phyloP scores from a whole-genome alignment of 2,329 filamentous ascomycete species.

The Proliferodiscus dingleyae region DNA sequence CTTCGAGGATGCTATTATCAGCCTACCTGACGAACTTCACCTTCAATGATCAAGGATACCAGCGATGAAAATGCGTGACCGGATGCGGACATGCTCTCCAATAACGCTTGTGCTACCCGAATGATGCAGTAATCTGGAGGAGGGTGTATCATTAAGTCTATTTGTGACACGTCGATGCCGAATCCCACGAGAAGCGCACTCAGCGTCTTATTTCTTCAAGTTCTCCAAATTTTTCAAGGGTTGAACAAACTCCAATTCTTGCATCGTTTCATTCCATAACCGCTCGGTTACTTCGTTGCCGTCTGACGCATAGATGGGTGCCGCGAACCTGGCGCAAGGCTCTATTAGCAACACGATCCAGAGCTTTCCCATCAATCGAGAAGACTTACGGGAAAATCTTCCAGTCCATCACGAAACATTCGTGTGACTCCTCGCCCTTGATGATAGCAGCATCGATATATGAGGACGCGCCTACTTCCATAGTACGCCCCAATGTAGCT shows the following conservation, averaged over 20 bases:
- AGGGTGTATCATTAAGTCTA: too few relatives aligned
- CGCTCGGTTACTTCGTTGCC: slow-evolving; percentile 12
- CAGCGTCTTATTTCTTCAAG: background rate
- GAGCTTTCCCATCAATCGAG: background rate
- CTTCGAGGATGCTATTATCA: background rate
- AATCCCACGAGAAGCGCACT: too few relatives aligned
- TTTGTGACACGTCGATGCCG: too few relatives aligned
- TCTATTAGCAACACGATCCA: background rate
- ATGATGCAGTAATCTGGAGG: too few relatives aligned
- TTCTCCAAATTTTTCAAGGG: background rate
- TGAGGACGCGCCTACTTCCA: slow-evolving; percentile 39
- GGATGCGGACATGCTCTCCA: background rate
- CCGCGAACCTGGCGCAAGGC: slow-evolving; percentile 18
- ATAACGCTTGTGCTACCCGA: background rate
- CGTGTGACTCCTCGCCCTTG: slow-evolving; percentile 46
- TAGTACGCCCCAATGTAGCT: slow-evolving; percentile 30
- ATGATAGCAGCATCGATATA: slow-evolving; percentile 43
- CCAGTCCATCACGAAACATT: slow-evolving; percentile 39
- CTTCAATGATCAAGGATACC: background rate
- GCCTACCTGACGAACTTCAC: background rate
- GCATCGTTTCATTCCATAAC: slow-evolving; percentile 26
- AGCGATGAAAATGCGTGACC: too few relatives aligned
- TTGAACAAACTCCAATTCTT: slow-evolving; percentile 22
- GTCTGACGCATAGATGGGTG: slow-evolving; percentile 18
- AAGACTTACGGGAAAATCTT: slow-evolving; percentile 5